Conservation (phyloP, 2,329 filamentous ascomycete genomes). For the Aspergillus amoenus region DNA sequence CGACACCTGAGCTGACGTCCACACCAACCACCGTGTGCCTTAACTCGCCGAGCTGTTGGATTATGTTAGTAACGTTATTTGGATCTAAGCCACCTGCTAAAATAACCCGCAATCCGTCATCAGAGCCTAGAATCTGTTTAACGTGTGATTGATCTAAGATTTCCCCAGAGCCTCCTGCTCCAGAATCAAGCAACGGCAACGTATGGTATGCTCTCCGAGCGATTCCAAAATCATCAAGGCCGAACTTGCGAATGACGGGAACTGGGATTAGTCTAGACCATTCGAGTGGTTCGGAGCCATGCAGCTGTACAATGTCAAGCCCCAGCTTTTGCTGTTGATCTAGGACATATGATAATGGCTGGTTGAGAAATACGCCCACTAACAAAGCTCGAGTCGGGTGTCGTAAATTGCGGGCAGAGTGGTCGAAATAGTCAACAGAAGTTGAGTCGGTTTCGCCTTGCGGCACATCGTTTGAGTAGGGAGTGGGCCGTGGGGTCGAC, state of each 20-base stretch:
- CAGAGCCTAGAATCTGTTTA: slow-evolving; percentile 62
- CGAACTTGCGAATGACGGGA: slow-evolving; percentile 84
- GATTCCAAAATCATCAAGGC: slow-evolving; percentile 70
- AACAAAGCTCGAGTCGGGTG: slow-evolving; percentile 67
- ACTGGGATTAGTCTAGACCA: slow-evolving; percentile 89
- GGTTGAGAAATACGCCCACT: slow-evolving; percentile 92
- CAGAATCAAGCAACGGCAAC: slow-evolving; percentile 82
- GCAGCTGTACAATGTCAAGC: slow-evolving; percentile 88
- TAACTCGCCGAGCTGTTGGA: slow-evolving; percentile 63
- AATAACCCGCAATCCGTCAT: slow-evolving; percentile 70
- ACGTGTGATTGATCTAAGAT: slow-evolving; percentile 71
- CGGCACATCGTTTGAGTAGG: slow-evolving; percentile 7
- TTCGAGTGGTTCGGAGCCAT: slow-evolving; percentile 87
- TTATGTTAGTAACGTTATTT: slow-evolving; percentile 69
- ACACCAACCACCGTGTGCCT: slow-evolving; percentile 71
- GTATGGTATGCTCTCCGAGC: slow-evolving; percentile 76
- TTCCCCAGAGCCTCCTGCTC: slow-evolving; percentile 77
- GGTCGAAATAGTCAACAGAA: slow-evolving; percentile 68
- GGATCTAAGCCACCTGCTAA: slow-evolving; percentile 83
- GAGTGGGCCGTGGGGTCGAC: slow-evolving; percentile 33
- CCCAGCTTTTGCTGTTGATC: slow-evolving; percentile 71
- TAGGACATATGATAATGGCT: slow-evolving; percentile 79
- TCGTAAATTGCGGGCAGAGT: slow-evolving; percentile 49
- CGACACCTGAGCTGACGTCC: slow-evolving; percentile 93
- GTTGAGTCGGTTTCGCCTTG: slow-evolving; percentile 24